A percentile compares a stretch with the other conserved stretches of the same genome.
Evolutionary conservation across 495 filamentous ascomycete species (phyloP).

Genomic region (Xylaria castorea): DNA sequence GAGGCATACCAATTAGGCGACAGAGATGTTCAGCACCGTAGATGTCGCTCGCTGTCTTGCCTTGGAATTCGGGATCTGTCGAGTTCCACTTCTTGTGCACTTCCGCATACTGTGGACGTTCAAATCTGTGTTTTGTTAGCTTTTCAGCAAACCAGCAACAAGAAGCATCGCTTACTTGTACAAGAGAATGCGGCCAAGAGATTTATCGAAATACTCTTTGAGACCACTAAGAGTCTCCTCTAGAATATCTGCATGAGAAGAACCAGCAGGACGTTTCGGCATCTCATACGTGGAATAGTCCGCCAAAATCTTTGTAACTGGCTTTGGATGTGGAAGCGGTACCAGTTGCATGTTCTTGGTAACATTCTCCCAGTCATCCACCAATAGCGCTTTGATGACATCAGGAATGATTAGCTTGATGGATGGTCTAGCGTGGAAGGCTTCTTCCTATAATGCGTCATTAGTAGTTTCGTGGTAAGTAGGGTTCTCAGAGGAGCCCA

Average conservation of each 20-base stretch:
- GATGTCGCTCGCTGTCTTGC: constrained; percentile 73
- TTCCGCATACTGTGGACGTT: constrained; percentile 82
- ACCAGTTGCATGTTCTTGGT: constrained; percentile 93
- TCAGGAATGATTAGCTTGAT: constrained; percentile 85
- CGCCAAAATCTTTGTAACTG: constrained; percentile 77
- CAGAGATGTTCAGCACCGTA: constrained; percentile 93
- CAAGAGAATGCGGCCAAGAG: constrained; percentile 83
- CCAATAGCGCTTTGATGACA: constrained; percentile 83
- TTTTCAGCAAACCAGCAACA: background rate
- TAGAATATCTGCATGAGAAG: constrained; percentile 79
- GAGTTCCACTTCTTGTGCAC: constrained; percentile 68
- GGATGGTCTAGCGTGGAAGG: constrained; percentile 77
- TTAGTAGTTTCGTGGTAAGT: constrained; percentile 33
- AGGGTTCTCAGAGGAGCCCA: background rate
- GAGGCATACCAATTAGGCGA: constrained; percentile 79
- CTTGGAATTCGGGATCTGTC: constrained; percentile 61
- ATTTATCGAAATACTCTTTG: constrained; percentile 89
- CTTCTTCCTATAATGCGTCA: constrained; percentile 71
- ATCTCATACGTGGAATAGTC: constrained; percentile 76
- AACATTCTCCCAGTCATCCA: constrained; percentile 98
- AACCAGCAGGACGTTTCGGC: constrained; percentile 66
- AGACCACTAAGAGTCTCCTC: constrained; percentile 86
- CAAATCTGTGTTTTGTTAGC: constrained; percentile 61
- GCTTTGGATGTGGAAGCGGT: constrained; percentile 74
- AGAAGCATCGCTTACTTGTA: constrained; percentile 63